Conservation (phyloP, 108 stramenopile genomes). For the Conticribra weissflogii region DNA sequence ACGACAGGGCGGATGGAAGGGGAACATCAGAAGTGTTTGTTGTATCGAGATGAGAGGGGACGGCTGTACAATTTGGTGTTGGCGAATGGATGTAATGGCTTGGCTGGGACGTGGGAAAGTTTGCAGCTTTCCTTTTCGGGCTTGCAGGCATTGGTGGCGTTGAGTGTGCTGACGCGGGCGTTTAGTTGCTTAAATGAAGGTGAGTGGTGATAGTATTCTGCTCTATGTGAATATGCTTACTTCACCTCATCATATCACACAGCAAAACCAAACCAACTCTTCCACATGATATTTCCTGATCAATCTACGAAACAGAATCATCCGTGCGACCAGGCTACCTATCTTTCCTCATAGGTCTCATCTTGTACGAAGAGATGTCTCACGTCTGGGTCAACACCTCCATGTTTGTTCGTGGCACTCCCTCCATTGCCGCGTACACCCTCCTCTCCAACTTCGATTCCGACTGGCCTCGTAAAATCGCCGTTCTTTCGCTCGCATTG, state of each 20-base stretch:
- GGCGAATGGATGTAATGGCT: conserved; percentile 40
- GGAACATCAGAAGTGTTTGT: conserved; percentile 53
- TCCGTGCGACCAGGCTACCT: conserved; percentile 54
- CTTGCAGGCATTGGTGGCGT: conserved; percentile 57
- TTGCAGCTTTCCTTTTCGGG: conserved; percentile 53
- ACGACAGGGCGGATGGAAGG: conserved; percentile 8
- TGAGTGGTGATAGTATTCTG: too few relatives aligned
- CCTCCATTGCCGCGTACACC: conserved; percentile 60
- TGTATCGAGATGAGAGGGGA: conserved; percentile 60
- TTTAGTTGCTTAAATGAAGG: conserved; percentile 46
- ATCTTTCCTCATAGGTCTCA: conserved; percentile 55
- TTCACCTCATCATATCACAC: too few relatives aligned
- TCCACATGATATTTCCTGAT: too few relatives aligned
- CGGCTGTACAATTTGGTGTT: conserved; percentile 58
- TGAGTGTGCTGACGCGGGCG: conserved; percentile 53
- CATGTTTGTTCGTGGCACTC: conserved; percentile 62
- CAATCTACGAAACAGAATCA: conserved; percentile 11
- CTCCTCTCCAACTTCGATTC: conserved; percentile 42
- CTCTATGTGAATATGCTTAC: too few relatives aligned
- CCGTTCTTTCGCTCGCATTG: conserved; percentile 46
- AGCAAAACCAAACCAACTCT: too few relatives aligned
- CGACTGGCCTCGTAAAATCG: conserved; percentile 65
- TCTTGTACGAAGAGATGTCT: conserved; percentile 67
- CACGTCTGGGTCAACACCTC: conserved; percentile 59
- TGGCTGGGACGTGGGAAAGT: conserved; percentile 52